A percentile compares a stretch with the other conserved stretches of the same genome.
Evolutionary conservation across 2,329 filamentous ascomycete species (phyloP).

Genomic region (Lachnellula subtilissima): DNA sequence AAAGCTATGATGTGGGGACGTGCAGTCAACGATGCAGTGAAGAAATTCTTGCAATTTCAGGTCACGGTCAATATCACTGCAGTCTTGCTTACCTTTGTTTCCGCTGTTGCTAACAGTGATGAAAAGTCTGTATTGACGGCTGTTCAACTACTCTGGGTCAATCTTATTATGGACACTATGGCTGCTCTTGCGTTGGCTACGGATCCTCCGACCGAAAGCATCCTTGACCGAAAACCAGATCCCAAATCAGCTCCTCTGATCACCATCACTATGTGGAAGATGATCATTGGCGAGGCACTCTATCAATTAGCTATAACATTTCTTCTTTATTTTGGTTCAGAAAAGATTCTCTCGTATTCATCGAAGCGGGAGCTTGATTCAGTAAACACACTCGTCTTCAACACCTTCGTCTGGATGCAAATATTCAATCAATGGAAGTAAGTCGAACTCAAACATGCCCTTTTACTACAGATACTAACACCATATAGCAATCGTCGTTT

Average conservation of each 20-base stretch:
- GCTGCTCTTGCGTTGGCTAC: constrained; percentile 72
- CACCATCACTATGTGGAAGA: constrained; percentile 96
- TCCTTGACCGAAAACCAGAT: constrained; percentile 69
- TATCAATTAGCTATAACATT: constrained; percentile 81
- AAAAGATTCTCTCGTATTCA: constrained; percentile 54
- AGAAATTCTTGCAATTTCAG: constrained; percentile 53
- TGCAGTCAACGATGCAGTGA: constrained; percentile 50
- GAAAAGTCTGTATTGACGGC: constrained; percentile 68
- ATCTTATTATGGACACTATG: constrained; percentile 82
- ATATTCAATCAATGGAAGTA: constrained; percentile 98
- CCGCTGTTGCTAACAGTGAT: constrained; percentile 59
- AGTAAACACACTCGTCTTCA: constrained; percentile 83
- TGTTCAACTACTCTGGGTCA: constrained; percentile 80
- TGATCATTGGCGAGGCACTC: constrained; percentile 89
- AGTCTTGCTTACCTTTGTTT: constrained; percentile 71
- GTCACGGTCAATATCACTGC: constrained; percentile 77
- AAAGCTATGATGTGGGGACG: constrained; percentile 59
- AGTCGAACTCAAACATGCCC: constrained; percentile 36
- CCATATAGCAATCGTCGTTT: constrained; percentile 71
- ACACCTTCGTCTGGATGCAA: constrained; percentile 99
- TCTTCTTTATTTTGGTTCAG: constrained; percentile 72
- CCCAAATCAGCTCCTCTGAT: constrained; percentile 72
- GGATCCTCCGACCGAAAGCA: constrained; percentile 63
- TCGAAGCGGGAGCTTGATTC: constrained; percentile 43
- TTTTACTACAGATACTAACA: constrained; percentile 21